Base-by-base conservation (phyloP, 306 rosid species). In the Trichosanthes truncata region DNA sequence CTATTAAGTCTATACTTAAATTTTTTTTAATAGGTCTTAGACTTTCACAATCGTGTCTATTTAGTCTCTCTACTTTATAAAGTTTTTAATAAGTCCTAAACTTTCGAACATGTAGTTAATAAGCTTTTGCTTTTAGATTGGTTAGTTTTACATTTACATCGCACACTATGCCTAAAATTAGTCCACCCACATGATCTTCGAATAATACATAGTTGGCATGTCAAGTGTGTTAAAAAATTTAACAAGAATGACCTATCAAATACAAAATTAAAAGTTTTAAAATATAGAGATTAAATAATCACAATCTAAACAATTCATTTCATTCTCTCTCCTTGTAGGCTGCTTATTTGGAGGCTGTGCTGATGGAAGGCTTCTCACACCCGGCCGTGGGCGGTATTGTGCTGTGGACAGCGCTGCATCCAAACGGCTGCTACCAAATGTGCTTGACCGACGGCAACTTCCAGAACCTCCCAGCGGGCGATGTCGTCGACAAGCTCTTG, bases 341-440 rank as follows among this genome's bases (percentile, higher is more conserved):
- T 43, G 71, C 60, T 38, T 91, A 87, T 84, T 81, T 94, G 76
- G 98, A 94, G 76, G 84, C 84, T 79, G 97, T 94, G 61, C 29
- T 94, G 72, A 89, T 92, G 79, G 98, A 92, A 89, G 95, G 97
- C 6, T 94, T 88, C 76, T 89, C 97, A 14, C 97, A 94, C 67
- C 93, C 97, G 45, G 86, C 87, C 0, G 95, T 94, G 73, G 90
- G 89, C 55, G 97, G 98, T 60, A 92, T 95, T 69, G 84, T 95
- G 96, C 91, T 95, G 8, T 91, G 98, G 98, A 90, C 91, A 0
- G 97, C 98, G 40, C 77, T 91, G 23, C 91, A 89, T 82, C 91
- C 95, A 18, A 8, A 91, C 1, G 97, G 98, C 59, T 95, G 98
- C 83, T 95, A 92, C 68, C 88, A 84, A 82, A 95, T 95, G 98